Percentiles rank a stretch among this genome's conserved stretches.
phyloP scores from a whole-genome alignment of 1,284 basidiomycete species.

The Anthracocystis setariae region DNA sequence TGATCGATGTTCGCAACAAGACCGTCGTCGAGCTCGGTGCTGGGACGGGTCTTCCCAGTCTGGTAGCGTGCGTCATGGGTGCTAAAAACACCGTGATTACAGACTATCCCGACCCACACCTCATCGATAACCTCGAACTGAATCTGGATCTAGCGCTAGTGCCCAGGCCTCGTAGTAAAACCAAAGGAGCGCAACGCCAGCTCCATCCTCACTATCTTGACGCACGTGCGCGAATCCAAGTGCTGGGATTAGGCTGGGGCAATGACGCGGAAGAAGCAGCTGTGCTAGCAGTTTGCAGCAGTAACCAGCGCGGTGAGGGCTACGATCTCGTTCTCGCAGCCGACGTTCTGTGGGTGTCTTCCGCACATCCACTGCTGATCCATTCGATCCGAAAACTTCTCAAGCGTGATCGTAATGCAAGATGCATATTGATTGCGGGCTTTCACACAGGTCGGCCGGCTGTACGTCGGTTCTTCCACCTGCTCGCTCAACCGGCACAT shows the following conservation, averaged over 20 bases:
- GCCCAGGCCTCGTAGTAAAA: background rate
- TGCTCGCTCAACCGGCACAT: slow-evolving; percentile 19
- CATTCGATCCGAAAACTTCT: slow-evolving; percentile 54
- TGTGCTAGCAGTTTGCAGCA: slow-evolving; percentile 4
- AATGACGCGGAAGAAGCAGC: slow-evolving; percentile 17
- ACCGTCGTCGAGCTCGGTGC: slow-evolving; percentile 58
- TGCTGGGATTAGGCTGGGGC: slow-evolving; percentile 44
- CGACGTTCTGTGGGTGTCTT: slow-evolving; percentile 64
- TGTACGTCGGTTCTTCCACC: slow-evolving; percentile 52
- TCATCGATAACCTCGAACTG: slow-evolving; percentile 34
- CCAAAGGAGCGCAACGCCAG: background rate
- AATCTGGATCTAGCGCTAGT: slow-evolving; percentile 33
- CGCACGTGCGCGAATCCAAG: slow-evolving; percentile 19
- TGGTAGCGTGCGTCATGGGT: slow-evolving; percentile 49
- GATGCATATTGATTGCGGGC: slow-evolving; percentile 56
- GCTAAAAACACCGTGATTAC: slow-evolving; percentile 44
- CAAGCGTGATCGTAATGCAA: slow-evolving; percentile 23
- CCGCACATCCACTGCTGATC: slow-evolving; percentile 54
- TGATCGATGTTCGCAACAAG: slow-evolving; percentile 46
- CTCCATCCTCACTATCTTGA: slow-evolving; percentile 9
- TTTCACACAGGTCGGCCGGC: slow-evolving; percentile 64
- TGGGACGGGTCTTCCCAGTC: slow-evolving; percentile 56
- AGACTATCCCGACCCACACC: slow-evolving; percentile 46
- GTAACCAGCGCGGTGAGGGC: background rate
- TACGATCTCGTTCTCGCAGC: slow-evolving; percentile 58